A percentile compares a stretch with the other conserved stretches of the same genome.
These are phyloP conservation scores for Dianthus caryophyllus DNA, from an alignment of 148 eudicot species.

Conservation along the genomic window DNA sequence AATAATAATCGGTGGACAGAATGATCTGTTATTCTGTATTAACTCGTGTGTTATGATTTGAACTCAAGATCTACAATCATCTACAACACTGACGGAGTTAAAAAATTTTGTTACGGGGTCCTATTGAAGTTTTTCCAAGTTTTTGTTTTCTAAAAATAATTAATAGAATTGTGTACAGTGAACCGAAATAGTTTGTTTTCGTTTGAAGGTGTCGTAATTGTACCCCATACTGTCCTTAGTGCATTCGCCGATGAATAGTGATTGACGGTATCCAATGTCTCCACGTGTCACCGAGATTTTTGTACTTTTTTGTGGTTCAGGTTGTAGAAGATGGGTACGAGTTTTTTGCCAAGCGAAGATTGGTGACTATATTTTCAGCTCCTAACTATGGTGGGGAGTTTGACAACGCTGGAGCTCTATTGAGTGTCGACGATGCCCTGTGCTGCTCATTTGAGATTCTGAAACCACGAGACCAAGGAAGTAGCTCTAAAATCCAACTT, in stretches of 20 bases:
- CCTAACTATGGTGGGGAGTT: slow-evolving; percentile 96
- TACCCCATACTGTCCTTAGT: too few species aligned
- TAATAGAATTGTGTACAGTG: too few species aligned
- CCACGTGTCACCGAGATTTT: neutral
- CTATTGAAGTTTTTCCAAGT: too few species aligned
- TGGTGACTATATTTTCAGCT: slow-evolving; percentile 90
- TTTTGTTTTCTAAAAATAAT: too few species aligned
- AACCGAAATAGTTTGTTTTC: too few species aligned
- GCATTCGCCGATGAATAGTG: too few species aligned
- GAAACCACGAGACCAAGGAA: slow-evolving; percentile 55
- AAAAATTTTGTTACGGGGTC: too few species aligned
- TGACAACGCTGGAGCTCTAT: slow-evolving; percentile 87
- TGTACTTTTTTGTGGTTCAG: slow-evolving; percentile 30
- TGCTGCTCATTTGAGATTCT: slow-evolving; percentile 82
- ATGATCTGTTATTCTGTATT: too few species aligned
- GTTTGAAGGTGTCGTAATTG: too few species aligned
- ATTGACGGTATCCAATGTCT: neutral
- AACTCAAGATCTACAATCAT: neutral
- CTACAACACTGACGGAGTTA: too few species aligned
- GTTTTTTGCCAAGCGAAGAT: slow-evolving; percentile 78
- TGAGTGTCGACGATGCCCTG: slow-evolving; percentile 69
- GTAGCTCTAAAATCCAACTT: slow-evolving; percentile 54
- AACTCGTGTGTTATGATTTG: neutral
- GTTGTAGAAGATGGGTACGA: slow-evolving; percentile 98
- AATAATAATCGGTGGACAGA: neutral